phyloP scores from a whole-genome alignment of 768 basidiomycete species.

The Pleurotus platypus region DNA sequence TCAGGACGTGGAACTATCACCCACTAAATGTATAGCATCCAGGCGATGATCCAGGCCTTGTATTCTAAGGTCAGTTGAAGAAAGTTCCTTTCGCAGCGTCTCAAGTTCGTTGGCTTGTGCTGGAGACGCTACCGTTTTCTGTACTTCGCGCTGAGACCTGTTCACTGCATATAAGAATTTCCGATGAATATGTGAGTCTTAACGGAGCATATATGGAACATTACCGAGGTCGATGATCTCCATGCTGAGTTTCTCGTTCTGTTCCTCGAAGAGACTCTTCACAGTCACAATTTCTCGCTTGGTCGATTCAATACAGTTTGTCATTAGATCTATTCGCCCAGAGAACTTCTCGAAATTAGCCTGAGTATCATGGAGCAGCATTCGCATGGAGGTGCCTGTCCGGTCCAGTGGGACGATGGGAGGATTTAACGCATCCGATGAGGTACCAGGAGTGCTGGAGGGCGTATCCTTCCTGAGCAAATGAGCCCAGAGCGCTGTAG shows the following conservation, averaged over 20 bases:
- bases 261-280: constrained; percentile 55
- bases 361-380: constrained; percentile 73
- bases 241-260: constrained; percentile 51
- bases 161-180: constrained; percentile 40
- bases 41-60: constrained; percentile 50
- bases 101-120: constrained; percentile 43
- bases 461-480: constrained; percentile 43
- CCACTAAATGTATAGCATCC: constrained; percentile 52
- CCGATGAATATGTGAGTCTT: constrained; percentile 2
- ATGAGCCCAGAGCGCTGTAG: constrained; percentile 53
- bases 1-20: not conserved
- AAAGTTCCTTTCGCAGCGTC: constrained; percentile 35
- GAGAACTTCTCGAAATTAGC: constrained; percentile 68
- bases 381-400: constrained; percentile 64
- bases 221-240: constrained; percentile 56
- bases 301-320: constrained; percentile 46
- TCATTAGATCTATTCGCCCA: constrained; percentile 47
- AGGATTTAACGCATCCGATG: constrained; percentile 24
- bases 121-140: constrained; percentile 53
- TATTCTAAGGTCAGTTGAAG: constrained; percentile 27
- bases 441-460: constrained; percentile 17
- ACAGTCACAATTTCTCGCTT: constrained; percentile 49
- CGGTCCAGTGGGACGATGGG: constrained; percentile 57
- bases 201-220: constrained; percentile 20
- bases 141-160: constrained; percentile 58